Evolutionary conservation across 805 yeast genomes (phyloP).

Genomic region (Candida coquimbonensis): DNA sequence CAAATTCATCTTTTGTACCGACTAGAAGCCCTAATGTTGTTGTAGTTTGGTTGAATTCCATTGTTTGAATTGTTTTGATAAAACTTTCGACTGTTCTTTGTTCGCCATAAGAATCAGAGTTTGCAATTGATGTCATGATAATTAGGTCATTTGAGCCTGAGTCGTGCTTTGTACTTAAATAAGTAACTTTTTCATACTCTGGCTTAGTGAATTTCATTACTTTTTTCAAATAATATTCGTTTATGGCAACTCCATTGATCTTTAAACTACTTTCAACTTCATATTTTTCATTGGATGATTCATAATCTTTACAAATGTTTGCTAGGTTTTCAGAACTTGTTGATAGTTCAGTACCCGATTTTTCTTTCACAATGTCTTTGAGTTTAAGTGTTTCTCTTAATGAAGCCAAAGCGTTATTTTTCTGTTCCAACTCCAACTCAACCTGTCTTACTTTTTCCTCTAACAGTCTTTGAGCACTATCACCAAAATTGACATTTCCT

Average conservation of each 20-base stretch:
- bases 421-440: neutral
- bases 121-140: constrained; percentile 20
- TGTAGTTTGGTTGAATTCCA: constrained; percentile 21
- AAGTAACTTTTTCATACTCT: neutral
- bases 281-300: too few relatives aligned
- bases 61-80: constrained; percentile 23
- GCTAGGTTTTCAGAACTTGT: neutral
- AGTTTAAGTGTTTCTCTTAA: too few relatives aligned
- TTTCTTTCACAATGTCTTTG: neutral
- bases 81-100: constrained; percentile 28
- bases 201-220: neutral
- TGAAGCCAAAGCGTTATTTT: too few relatives aligned
- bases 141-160: constrained; percentile 10
- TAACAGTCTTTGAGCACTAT: neutral
- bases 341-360: neutral
- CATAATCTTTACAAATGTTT: neutral
- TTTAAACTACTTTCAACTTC: too few relatives aligned
- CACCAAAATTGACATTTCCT: too few relatives aligned
- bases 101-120: constrained; percentile 30
- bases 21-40: constrained; percentile 18
- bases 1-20: constrained; percentile 5
- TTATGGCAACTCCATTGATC: too few relatives aligned
- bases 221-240: too few relatives aligned
- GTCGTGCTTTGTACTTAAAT: neutral
- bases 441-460: neutral